Conservation (phyloP, 2,329 filamentous ascomycete genomes). For the Colletotrichum destructivum region DNA sequence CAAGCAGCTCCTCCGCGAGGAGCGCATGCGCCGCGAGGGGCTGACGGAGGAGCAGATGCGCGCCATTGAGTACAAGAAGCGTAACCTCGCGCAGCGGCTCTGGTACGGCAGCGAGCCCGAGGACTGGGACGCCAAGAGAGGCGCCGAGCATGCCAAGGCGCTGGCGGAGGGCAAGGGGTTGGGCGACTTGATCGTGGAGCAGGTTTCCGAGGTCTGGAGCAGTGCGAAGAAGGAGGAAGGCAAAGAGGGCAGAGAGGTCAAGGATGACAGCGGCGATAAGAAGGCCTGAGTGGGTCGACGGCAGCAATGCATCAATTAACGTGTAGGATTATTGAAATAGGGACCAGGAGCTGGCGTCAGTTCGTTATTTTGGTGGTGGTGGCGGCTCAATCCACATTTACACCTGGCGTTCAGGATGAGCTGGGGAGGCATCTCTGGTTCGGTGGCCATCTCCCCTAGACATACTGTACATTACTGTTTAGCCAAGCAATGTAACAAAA, state of each 20-base stretch:
- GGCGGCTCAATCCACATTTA: neutral
- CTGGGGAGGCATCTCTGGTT: neutral
- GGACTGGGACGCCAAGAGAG: slow-evolving; percentile 68
- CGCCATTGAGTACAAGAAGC: slow-evolving; percentile 46
- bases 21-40: slow-evolving; percentile 48
- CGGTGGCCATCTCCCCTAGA: slow-evolving; percentile 27
- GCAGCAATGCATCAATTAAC: no score
- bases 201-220: slow-evolving; percentile 68
- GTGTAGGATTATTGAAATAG: slow-evolving; percentile 24
- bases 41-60: slow-evolving; percentile 45
- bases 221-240: slow-evolving; percentile 51
- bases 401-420: slow-evolving; percentile 11
- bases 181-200: slow-evolving; percentile 69
- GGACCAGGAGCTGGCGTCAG: neutral
- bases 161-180: slow-evolving; percentile 70
- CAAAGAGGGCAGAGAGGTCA: slow-evolving; percentile 1
- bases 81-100: slow-evolving; percentile 60
- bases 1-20: slow-evolving; percentile 59
- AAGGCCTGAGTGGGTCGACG: slow-evolving; percentile 16
- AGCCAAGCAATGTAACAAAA: slow-evolving; percentile 2
- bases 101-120: slow-evolving; percentile 73
- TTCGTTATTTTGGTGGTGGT: no score
- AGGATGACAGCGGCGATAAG: slow-evolving; percentile 40
- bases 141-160: slow-evolving; percentile 66
- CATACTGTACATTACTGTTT: slow-evolving; percentile 34